These are phyloP conservation scores for Leptosphaerulina australis DNA, from an alignment of 2,329 filamentous ascomycete species.

Conservation along the genomic window DNA sequence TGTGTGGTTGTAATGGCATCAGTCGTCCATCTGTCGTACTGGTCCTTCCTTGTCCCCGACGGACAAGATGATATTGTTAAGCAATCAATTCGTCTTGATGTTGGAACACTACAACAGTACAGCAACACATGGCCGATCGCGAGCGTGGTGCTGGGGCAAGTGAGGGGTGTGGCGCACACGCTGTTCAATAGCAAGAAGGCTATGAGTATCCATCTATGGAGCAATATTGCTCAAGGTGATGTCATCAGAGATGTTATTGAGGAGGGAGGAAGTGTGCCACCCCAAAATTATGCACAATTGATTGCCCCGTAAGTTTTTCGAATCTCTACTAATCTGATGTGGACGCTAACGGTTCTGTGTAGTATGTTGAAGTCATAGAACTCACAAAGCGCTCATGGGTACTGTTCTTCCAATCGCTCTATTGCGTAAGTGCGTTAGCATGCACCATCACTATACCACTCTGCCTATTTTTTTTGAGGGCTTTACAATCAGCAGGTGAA, in stretches of 20 bases:
- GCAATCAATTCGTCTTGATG: slow-evolving; percentile 79
- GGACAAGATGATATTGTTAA: slow-evolving; percentile 70
- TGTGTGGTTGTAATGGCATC: slow-evolving; percentile 50
- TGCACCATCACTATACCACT: slow-evolving; percentile 15
- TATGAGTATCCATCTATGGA: slow-evolving; percentile 49
- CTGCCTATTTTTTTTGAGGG: neutral
- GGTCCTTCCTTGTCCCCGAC: slow-evolving; percentile 60
- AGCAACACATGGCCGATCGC: slow-evolving; percentile 76
- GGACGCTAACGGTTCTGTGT: neutral
- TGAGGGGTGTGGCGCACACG: slow-evolving; percentile 79
- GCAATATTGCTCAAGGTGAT: slow-evolving; percentile 43
- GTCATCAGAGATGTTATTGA: slow-evolving; percentile 45
- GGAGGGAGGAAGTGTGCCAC: slow-evolving; percentile 38
- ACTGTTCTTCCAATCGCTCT: slow-evolving; percentile 4
- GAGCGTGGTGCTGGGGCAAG: slow-evolving; percentile 70
- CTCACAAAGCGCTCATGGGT: neutral
- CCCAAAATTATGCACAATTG: slow-evolving; percentile 45
- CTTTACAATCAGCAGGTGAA: neutral
- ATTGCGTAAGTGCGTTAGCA: slow-evolving; percentile 2
- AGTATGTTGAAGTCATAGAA: slow-evolving; percentile 44
- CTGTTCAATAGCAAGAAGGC: slow-evolving; percentile 59
- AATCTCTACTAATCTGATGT: neutral
- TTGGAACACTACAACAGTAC: slow-evolving; percentile 72
- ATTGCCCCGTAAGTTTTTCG: slow-evolving; percentile 44
- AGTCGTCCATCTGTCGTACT: slow-evolving; percentile 66